Evolutionary conservation across 371 early-diverging fungal species (phyloP), one percentile per base, ranked within the genome.

Genomic region (Thermomucor indicae-seudaticae): DNA sequence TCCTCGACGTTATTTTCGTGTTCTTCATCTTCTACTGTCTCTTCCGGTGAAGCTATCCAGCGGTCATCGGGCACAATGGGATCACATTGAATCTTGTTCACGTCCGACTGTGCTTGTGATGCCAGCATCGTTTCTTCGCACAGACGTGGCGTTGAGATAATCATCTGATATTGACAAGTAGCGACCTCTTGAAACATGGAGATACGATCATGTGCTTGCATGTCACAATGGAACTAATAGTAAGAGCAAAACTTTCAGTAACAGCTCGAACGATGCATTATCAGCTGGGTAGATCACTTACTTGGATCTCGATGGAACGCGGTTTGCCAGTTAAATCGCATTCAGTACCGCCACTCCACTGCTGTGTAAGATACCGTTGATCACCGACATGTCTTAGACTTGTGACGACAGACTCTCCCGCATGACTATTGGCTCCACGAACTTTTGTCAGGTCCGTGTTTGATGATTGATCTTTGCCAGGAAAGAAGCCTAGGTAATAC

Each of bases 241-340:
- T 25, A 11, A 47, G 5, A 25, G 19, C 20, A 30, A 29, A n/a
- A 28, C 24, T 8, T 12, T 20, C 20, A 23, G 16, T 6, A 17
- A 4, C 10, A 4, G 11, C 11, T 49, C 14, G 7, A 10, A 7
- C 14, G 31, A 35, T 10, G 2, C 30, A 1, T 24, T 40, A 27
- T 49, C 25, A 43, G 42, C 49, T 49, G 51, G 14, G 47, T 32
- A 10, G 45, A 37, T 32, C 20, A 28, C 38, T 38, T 62, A 80
- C 79, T 58, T 89, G 88, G 12, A 92, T 70, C 51, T 90, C 86
- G 22, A 89, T 70, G 0, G 67, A 66, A 25, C 93, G 78, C 24
- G 79, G 84, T 49, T 71, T 73, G 1, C 78, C 72, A 1, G 89
- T 92, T 4, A 85, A 37, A 51, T 90, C 88, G 52, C 93, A 92